phyloP scores from a whole-genome alignment of 2,329 filamentous ascomycete genomes.

The Aspergillus vadensis region DNA sequence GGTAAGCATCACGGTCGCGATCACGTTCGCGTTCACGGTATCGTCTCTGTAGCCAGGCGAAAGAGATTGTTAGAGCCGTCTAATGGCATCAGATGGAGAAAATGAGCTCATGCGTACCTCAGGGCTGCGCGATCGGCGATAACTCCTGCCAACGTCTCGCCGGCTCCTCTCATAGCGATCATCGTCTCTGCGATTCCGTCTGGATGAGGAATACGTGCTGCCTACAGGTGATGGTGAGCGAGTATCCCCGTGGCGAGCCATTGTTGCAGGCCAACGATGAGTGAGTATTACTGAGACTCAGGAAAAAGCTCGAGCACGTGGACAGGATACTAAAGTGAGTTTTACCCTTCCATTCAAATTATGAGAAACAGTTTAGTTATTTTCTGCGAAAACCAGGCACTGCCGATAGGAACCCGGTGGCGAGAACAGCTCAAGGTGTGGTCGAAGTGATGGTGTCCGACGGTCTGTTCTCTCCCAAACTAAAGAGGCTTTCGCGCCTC shows the following conservation, averaged over 20 bases:
- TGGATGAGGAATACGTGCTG: constrained; percentile 75
- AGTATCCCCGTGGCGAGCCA: constrained; percentile 64
- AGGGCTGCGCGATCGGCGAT: constrained; percentile 51
- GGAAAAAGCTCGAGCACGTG: constrained; percentile 30
- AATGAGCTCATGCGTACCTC: constrained; percentile 40
- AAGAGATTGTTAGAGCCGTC: constrained; percentile 15
- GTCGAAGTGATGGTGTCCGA: not conserved
- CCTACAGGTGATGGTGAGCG: constrained; percentile 94
- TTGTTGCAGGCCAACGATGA: constrained; percentile 57
- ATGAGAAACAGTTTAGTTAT: constrained; percentile 6
- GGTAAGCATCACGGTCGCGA: constrained; percentile 61
- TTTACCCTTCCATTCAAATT: constrained; percentile 28
- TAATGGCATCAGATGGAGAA: not conserved
- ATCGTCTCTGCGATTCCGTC: constrained; percentile 60
- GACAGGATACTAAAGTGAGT: constrained; percentile 21
- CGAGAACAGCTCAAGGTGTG: constrained; percentile 6
- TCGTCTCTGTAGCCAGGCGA: constrained; percentile 51
- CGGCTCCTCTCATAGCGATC: constrained; percentile 55
- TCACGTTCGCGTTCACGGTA: constrained; percentile 53
- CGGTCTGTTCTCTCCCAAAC: not conserved
- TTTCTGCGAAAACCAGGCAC: not conserved
- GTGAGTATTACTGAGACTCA: constrained; percentile 50
- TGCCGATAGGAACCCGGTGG: constrained; percentile 7
- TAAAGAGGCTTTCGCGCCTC: not conserved
- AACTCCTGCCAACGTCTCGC: constrained; percentile 53